Evolutionary conservation across 2,329 filamentous ascomycete species (phyloP).

Genomic region (Diaporthe aspalathi): DNA sequence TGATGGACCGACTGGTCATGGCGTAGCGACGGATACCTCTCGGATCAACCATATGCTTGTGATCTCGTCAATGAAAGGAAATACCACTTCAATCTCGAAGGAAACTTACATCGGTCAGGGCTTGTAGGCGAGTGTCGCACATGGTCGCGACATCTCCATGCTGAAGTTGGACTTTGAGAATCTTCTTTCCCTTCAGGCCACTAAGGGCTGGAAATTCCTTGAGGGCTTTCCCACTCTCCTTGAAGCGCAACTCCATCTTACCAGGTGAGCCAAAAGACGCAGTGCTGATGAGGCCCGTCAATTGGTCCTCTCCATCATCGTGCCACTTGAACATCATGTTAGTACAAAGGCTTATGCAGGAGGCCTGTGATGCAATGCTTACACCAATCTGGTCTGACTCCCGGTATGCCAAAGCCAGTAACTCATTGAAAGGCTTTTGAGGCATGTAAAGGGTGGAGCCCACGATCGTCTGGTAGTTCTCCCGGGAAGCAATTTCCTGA

Average conservation of each 20-base stretch:
- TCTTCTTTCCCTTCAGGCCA: constrained; percentile 39
- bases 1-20: constrained; percentile 33
- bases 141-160: constrained; percentile 76
- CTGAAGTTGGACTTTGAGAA: constrained; percentile 57
- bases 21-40: constrained; percentile 31
- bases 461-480: constrained; percentile 4
- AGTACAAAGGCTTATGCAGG: constrained; percentile 7
- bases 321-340: constrained; percentile 60
- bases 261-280: constrained; percentile 69
- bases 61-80: constrained; percentile 40
- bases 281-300: constrained; percentile 72
- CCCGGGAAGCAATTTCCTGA: constrained; percentile 35
- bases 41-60: constrained; percentile 28
- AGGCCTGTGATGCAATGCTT: constrained; percentile 42
- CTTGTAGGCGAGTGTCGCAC: constrained; percentile 63
- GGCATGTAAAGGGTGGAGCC: constrained; percentile 42
- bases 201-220: constrained; percentile 20
- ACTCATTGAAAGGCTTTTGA: constrained; percentile 68
- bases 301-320: constrained; percentile 72
- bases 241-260: constrained; percentile 58
- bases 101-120: constrained; percentile 63
- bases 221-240: not conserved
- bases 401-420: constrained; percentile 72
- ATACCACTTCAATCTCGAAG: not conserved
- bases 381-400: constrained; percentile 68